Evolutionary conservation across 345 rosid genomes (phyloP), one percentile per base, ranked within the genome.

Genomic region (Populus euphratica): DNA sequence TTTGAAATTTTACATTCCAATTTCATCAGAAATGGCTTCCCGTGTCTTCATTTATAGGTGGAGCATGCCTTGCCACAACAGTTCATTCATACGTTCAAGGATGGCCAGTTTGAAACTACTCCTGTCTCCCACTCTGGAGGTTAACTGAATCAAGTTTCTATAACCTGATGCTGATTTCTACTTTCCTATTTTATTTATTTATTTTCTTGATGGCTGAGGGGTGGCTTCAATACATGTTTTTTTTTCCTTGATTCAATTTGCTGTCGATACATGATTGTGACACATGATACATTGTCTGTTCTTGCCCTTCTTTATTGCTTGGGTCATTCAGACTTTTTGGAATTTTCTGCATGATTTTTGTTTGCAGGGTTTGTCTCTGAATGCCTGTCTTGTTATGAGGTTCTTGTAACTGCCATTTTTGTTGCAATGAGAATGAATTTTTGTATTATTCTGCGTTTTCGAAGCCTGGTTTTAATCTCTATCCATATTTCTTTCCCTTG

Each of bases 51-150:
- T 66, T 77, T 83, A 86, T 75, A 93, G 99, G 92, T 31, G 81
- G 99, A 96, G 86, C 97, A 93, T 86, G 84, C 93, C 72, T 77
- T 96, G 85, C 98, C 99, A 36, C 97, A 92, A 81, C 99, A 96
- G 77, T 93, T 78, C 78, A 80, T 86, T 78, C 93, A 96, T 81
- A 41, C 49, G 79, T 91, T 85, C 49, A 86, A 86, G 72, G 89
- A 91, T 77, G 94, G 97, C 52, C 91, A 83, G 77, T 89, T 96
- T 14, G 90, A 87, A 83, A 96, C 98, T 29, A 88, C 89, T 68
- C 97, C 99, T 11, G 93, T 96, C 76, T 91, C 99, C 16, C 99
- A 96, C 84, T 96, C 99, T 67, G 99, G 98, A 67, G 99, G 92
- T 69, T 96, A 86, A 89, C 56, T 21, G 9, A 4, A 27, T 17